phyloP scores from a whole-genome alignment of 2,329 filamentous ascomycete species.

The Diplodia sapinea region DNA sequence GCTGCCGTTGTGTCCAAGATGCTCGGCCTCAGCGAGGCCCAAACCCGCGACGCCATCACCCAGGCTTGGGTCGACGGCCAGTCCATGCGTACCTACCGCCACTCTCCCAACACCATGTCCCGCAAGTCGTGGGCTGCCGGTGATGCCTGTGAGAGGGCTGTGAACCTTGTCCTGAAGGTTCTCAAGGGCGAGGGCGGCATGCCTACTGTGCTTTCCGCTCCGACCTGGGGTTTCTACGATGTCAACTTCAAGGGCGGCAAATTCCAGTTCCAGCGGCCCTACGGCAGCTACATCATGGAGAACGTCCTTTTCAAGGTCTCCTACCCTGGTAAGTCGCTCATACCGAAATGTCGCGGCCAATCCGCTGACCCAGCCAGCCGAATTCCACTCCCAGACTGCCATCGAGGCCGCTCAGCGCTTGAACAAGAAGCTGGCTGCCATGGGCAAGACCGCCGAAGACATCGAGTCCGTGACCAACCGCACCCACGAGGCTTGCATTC shows the following conservation, averaged over 20 bases:
- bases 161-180: conserved; percentile 90
- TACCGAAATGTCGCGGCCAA: not conserved
- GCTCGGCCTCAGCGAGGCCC: conserved; percentile 84
- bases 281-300: conserved; percentile 99
- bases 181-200: conserved; percentile 89
- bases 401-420: conserved; percentile 93
- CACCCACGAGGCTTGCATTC: conserved; percentile 97
- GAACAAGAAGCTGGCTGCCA: conserved; percentile 77
- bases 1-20: conserved; percentile 94
- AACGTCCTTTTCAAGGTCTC: conserved; percentile 99
- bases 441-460: conserved; percentile 90
- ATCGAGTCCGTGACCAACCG: conserved; percentile 90
- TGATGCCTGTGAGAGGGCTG: conserved; percentile 94
- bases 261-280: conserved; percentile 93
- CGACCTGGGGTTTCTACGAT: conserved; percentile 98
- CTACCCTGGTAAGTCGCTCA: conserved; percentile 74
- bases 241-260: conserved; percentile 91
- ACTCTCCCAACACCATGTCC: conserved; percentile 99
- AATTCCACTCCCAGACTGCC: conserved; percentile 98
- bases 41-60: conserved; percentile 93
- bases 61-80: conserved; percentile 98
- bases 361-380: conserved; percentile 59
- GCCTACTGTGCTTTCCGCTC: conserved; percentile 89
- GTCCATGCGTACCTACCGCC: conserved; percentile 93
- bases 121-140: conserved; percentile 99